Conservation (phyloP, 164 flowering plant genomes). For the Chimonanthus salicifolius region DNA sequence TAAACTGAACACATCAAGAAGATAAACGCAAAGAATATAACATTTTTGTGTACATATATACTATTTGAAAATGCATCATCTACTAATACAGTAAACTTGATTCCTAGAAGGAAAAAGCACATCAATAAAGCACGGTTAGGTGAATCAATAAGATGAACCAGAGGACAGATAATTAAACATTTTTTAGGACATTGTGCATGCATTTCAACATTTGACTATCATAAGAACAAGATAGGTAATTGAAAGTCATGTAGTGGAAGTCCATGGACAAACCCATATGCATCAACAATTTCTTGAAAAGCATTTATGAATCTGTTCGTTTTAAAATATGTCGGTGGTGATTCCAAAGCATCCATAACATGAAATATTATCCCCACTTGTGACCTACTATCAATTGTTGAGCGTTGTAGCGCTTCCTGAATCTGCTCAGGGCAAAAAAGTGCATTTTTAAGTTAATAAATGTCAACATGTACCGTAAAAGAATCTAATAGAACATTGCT, state of each 20-base stretch:
- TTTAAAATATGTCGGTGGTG: constrained; percentile 94
- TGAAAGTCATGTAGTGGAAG: not conserved
- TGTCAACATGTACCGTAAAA: not conserved
- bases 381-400: constrained; percentile 90
- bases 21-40: no score
- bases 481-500: not conserved
- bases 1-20: no score
- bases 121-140: no score
- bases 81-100: no score
- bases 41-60: no score
- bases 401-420: constrained; percentile 88
- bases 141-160: not conserved
- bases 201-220: not conserved
- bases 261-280: constrained; percentile 69
- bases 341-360: constrained; percentile 75
- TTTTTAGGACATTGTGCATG: not conserved
- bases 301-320: constrained; percentile 77
- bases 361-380: constrained; percentile 95
- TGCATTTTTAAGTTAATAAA: not conserved
- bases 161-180: not conserved
- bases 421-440: constrained; percentile 46
- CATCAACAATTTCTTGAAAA: constrained; percentile 95
- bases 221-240: not conserved
- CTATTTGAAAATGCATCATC: no score
- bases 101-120: no score